Conservation (phyloP, 805 yeast species). For the Spathaspora hagerdaliae region DNA sequence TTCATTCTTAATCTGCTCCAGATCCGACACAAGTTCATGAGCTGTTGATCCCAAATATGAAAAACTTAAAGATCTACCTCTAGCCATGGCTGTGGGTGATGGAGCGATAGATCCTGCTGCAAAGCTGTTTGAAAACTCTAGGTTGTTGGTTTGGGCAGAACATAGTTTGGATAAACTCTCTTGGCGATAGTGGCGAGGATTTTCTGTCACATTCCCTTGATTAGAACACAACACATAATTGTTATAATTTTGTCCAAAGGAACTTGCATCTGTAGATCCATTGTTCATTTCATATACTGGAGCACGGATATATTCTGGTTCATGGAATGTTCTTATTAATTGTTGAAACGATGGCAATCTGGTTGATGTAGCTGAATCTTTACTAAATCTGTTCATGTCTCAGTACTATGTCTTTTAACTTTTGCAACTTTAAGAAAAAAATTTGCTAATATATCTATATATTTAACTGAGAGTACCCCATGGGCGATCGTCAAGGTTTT, state of each 20-base stretch:
- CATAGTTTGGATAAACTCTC: background rate
- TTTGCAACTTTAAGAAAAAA: too few relatives aligned
- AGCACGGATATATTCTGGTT: background rate
- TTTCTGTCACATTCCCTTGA: background rate
- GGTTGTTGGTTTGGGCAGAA: too few relatives aligned
- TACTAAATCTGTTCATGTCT: background rate
- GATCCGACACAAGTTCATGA: background rate
- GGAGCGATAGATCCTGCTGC: too few relatives aligned
- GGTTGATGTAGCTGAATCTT: slow-evolving; percentile 1
- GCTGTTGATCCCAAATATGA: background rate
- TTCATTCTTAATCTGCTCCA: background rate
- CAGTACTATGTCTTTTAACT: too few relatives aligned
- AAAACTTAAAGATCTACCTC: slow-evolving; percentile 1
- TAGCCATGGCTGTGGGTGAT: slow-evolving; percentile 1
- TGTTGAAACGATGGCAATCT: slow-evolving; percentile 10
- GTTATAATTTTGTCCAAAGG: background rate
- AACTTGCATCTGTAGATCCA: background rate
- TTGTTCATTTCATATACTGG: background rate
- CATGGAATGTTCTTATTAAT: background rate
- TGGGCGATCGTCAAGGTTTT: too few relatives aligned
- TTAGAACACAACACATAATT: background rate
- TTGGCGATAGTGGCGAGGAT: background rate
- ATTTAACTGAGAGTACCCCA: too few relatives aligned
- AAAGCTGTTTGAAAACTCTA: too few relatives aligned
- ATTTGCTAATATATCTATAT: too few relatives aligned